Evolutionary conservation across 2,329 filamentous ascomycete genomes (phyloP), one percentile per base, ranked within the genome.

Genomic region (Iodosphaeria phyllophila): DNA sequence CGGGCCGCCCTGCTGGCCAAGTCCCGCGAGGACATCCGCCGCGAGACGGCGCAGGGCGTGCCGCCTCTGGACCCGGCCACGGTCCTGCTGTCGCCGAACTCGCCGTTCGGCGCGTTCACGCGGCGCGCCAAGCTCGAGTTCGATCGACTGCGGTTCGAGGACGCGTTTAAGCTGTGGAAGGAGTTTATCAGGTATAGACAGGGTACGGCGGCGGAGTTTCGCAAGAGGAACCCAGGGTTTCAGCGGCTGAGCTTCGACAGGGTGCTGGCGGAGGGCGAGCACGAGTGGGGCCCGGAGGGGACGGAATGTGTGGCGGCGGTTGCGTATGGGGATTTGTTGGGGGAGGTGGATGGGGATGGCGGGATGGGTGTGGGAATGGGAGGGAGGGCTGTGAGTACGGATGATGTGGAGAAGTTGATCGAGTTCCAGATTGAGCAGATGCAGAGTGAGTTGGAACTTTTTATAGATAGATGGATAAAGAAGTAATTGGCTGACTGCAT

Each of bases 371-470:
- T n/a, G n/a, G n/a, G n/a, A n/a, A n/a, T n/a, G n/a, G n/a, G n/a
- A n/a, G n/a, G n/a, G n/a, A 48, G 47, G n/a, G 51, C 53, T 5
- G 60, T 79, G 27, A 89, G 80, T 46, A 71, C 69, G 1, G 74
- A 86, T 35, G 82, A 92, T 41, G 58, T 89, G 6, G 79, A 91
- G 42, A 67, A 66, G 16, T 54, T 93, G 15, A 52, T 95, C 12
- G 80, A 91, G 35, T 91, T 89, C 37, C 84, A 92, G 41, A 74
- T 95, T 18, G 74, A 79, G 33, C 72, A 82, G 44, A 70, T 93
- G 52, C 84, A 93, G 44, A 78, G 76, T 74, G 51, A 40, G 56
- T 13, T 14, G 18, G 10, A 6, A 11, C 21, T 48, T 8, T 9
- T 8, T 20, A 6, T 3, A 23, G n/a, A n/a, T n/a, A n/a, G n/a